Base-by-base conservation (phyloP, 345 rosid genomes). In the Hypericum perforatum region DNA sequence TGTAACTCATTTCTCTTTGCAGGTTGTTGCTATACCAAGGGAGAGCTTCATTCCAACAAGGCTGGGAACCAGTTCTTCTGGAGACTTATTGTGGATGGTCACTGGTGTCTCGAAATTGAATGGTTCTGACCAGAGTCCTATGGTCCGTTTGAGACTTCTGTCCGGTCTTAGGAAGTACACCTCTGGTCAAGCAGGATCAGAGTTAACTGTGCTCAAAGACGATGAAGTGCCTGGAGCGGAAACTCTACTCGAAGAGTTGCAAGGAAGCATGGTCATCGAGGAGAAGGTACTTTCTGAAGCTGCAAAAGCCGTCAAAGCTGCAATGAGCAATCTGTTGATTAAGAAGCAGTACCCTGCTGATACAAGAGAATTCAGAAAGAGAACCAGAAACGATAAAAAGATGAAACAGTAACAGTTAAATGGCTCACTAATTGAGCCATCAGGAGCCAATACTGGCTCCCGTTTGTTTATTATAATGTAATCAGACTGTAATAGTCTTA, bases 341-440 rank as follows among this genome's bases (percentile, higher is more conserved):
- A 92, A 92, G 84, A 92, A 88, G 77, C 94, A 85, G 61, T 92
- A 92, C 65, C 57, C 94, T 7, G 57, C 58, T 0, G 94, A 81
- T 61, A 83, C 68, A 16, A 70, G 94, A 55, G 98, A 92, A 62
- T 82, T 78, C 48, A 73, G 94, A 72, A 92, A 85, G 78, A 85
- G 83, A 72, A 78, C 76, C 37, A 77, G 96, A 71, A 92, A 92
- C 58, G 96, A 92, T 57, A 79, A 63, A 73, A 92, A 85, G 69
- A 54, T 41, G 37, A 79, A 61, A 52, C 63, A 63, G 14, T 82
- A 22, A 22, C 32, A 22, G 32, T 22, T 22, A 22, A 22, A 22
- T 22, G 32, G 32, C 32, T n/a, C 1, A 22, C 32, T 22, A 4
- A 4, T 22, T 22, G 32, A 22, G 4, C 4, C 32, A 22, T 22